Evolutionary conservation across 352 stramenopile species (phyloP).

Genomic region (Lagenidium giganteum): DNA sequence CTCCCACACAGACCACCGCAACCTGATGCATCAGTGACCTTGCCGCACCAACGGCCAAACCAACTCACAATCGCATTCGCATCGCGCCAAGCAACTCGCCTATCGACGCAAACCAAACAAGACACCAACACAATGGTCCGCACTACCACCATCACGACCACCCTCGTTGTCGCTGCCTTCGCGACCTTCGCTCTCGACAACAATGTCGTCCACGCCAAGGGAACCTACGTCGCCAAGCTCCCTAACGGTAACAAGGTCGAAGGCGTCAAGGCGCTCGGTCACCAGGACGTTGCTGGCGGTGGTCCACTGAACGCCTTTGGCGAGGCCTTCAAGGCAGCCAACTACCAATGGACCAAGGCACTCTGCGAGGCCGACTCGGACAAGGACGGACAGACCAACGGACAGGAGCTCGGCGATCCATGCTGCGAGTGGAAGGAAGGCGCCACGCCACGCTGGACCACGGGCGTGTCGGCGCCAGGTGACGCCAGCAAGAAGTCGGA

Average conservation of each 20-base stretch:
- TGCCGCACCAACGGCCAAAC: too few species aligned
- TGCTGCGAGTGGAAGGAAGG: constrained; percentile 19
- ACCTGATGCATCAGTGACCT: too few species aligned
- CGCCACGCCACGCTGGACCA: constrained; percentile 17
- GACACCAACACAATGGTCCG: too few species aligned
- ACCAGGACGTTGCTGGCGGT: constrained; percentile 15
- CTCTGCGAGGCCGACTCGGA: constrained; percentile 66
- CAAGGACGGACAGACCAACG: constrained; percentile 78
- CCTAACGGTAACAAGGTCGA: constrained; percentile 24
- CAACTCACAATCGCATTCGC: too few species aligned
- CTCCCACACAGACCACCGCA: too few species aligned
- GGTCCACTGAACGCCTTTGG: constrained; percentile 24
- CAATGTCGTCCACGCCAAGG: too few species aligned
- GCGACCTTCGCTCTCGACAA: too few species aligned
- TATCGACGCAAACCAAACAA: too few species aligned
- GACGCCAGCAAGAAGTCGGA: constrained; percentile 20
- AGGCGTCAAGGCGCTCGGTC: constrained; percentile 21
- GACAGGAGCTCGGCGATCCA: constrained; percentile 23
- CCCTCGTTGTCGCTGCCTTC: too few species aligned
- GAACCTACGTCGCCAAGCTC: constrained; percentile 16
- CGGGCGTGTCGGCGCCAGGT: constrained; percentile 18
- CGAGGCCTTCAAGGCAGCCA: constrained; percentile 13
- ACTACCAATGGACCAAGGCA: constrained; percentile 21
- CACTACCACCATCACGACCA: too few species aligned
- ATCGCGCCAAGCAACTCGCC: too few species aligned